Conservation (phyloP, 176 grass and related monocot species). For the Zizania latifolia region DNA sequence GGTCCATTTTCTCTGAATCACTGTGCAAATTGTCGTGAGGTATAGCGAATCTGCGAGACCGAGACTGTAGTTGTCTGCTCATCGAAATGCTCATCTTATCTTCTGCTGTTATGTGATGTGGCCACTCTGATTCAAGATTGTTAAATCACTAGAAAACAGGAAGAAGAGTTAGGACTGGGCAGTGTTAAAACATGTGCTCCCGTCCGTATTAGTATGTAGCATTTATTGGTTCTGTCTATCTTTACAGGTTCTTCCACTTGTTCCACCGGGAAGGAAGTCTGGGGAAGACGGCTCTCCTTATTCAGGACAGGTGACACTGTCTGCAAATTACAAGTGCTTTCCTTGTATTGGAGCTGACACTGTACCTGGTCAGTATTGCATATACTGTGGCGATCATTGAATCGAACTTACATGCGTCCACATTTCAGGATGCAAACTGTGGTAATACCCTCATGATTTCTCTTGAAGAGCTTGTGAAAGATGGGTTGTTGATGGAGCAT, state of each 20-base stretch:
- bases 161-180: background rate
- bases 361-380: background rate
- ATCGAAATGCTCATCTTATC: background rate
- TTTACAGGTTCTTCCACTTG: slow-evolving; percentile 83
- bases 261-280: slow-evolving; percentile 81
- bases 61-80: background rate
- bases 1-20: background rate
- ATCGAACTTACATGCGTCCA: background rate
- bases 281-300: slow-evolving; percentile 93
- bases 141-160: background rate
- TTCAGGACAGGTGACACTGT: slow-evolving; percentile 66
- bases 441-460: slow-evolving; percentile 88
- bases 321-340: background rate
- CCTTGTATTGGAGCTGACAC: background rate
- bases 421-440: slow-evolving; percentile 85
- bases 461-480: slow-evolving; percentile 90
- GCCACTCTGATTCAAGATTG: background rate
- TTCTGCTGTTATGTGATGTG: background rate
- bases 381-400: background rate
- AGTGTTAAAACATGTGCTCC: background rate
- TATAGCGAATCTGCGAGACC: background rate
- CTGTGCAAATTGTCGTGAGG: background rate
- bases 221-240: background rate
- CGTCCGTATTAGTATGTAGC: background rate
- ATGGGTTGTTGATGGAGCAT: slow-evolving; percentile 69